phyloP scores from a whole-genome alignment of 352 stramenopile genomes.

The Pilasporangium apinafurcum region DNA sequence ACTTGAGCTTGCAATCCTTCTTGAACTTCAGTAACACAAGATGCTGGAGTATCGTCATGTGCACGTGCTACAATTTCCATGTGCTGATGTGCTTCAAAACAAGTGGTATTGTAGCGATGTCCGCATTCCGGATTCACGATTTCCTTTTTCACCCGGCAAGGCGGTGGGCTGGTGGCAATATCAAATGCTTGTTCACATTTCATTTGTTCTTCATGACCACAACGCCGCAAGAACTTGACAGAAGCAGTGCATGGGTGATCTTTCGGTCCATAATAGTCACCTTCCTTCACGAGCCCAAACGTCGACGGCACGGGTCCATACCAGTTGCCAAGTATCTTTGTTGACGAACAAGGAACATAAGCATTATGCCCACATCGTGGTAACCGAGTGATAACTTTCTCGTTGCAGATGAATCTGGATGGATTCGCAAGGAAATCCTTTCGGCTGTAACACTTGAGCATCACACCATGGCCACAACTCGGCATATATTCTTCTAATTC shows the following conservation, averaged over 20 bases:
- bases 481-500: conserved; percentile 59
- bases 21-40: conserved; percentile 23
- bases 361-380: conserved; percentile 65
- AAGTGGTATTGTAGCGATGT: conserved; percentile 48
- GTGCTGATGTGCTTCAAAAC: conserved; percentile 21
- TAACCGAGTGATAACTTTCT: conserved; percentile 42
- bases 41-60: conserved; percentile 9
- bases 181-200: conserved; percentile 72
- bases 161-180: conserved; percentile 29
- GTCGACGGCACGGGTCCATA: conserved; percentile 20
- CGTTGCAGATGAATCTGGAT: conserved; percentile 36
- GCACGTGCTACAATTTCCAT: background rate
- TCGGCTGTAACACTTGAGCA: conserved; percentile 52
- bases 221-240: conserved; percentile 57
- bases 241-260: conserved; percentile 58
- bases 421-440: conserved; percentile 18
- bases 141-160: conserved; percentile 36
- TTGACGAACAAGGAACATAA: conserved; percentile 36
- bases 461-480: conserved; percentile 52
- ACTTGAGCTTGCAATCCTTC: conserved; percentile 16
- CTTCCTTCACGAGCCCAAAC: conserved; percentile 48
- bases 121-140: conserved; percentile 68
- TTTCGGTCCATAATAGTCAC: conserved; percentile 48
- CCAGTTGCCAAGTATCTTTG: conserved; percentile 43
- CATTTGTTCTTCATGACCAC: conserved; percentile 45